These are phyloP conservation scores for Naganishia cerealis DNA, from an alignment of 1,284 basidiomycete species.

Conservation along the genomic window DNA sequence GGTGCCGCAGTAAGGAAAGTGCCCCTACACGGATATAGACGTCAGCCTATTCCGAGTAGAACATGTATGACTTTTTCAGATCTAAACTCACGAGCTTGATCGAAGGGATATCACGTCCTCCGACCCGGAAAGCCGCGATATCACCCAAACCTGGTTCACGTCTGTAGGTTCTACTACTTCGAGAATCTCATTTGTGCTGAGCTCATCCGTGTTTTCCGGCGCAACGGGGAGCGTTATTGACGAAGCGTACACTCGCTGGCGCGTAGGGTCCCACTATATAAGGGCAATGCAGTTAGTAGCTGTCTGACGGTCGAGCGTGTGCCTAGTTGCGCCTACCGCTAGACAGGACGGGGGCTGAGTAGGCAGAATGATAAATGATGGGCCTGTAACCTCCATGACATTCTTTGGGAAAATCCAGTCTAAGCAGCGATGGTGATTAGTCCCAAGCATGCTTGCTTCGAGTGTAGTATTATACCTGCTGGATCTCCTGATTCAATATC, in stretches of 20 bases:
- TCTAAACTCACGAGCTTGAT: conserved; percentile 45
- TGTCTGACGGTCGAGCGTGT: background rate
- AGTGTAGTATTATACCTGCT: conserved; percentile 39
- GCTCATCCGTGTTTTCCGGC: conserved; percentile 50
- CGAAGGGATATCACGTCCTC: conserved; percentile 55
- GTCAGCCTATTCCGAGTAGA: background rate
- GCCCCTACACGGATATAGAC: conserved; percentile 38
- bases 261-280: conserved; percentile 47
- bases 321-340: conserved; percentile 41
- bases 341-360: conserved; percentile 48
- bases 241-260: conserved; percentile 50
- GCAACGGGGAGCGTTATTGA: conserved; percentile 50
- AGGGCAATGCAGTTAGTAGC: background rate
- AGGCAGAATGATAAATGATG: conserved; percentile 53
- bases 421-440: conserved; percentile 28
- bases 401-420: conserved; percentile 56
- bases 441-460: background rate
- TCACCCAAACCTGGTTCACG: conserved; percentile 58
- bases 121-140: conserved; percentile 56
- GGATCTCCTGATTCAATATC: conserved; percentile 48
- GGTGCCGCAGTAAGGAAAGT: conserved; percentile 53
- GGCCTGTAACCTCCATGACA: conserved; percentile 53
- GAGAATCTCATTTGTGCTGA: conserved; percentile 46
- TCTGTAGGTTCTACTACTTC: conserved; percentile 53
- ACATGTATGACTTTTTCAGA: background rate